A percentile compares a stretch with the other conserved stretches of the same genome.
These are phyloP conservation scores for Candida dajiaensis DNA, from an alignment of 805 yeast genomes.

Conservation along the genomic window DNA sequence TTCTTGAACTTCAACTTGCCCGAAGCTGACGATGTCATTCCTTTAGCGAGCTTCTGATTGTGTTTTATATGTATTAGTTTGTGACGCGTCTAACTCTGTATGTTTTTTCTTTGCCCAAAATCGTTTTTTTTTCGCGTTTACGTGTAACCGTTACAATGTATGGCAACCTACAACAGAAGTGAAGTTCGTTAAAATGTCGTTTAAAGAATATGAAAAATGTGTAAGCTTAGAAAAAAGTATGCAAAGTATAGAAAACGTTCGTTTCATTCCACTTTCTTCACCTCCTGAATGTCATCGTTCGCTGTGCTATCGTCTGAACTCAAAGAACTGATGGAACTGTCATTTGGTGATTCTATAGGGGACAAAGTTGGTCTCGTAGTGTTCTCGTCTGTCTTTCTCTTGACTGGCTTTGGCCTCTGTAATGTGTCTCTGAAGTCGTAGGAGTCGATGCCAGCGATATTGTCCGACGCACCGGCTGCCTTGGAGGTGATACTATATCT, in stretches of 20 bases:
- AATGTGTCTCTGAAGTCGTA: conserved; percentile 16
- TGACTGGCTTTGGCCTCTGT: conserved; percentile 7
- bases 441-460: conserved; percentile 40
- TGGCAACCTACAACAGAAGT: background rate
- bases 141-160: background rate
- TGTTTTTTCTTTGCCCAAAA: no score
- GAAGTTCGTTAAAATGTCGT: background rate
- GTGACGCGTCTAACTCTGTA: conserved; percentile 1
- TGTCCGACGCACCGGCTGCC: conserved; percentile 39
- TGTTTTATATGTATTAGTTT: background rate
- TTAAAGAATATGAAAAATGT: no score
- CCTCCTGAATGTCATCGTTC: background rate
- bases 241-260: no score
- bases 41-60: background rate
- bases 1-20: conserved; percentile 34
- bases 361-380: background rate
- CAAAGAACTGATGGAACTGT: background rate
- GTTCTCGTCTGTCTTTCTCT: conserved; percentile 3
- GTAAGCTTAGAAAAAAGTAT: no score
- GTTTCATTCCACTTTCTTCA: background rate
- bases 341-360: background rate
- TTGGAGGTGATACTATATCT: conserved; percentile 34
- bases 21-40: conserved; percentile 14
- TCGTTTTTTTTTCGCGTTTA: background rate
- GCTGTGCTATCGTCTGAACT: background rate